These are phyloP conservation scores for Mortierella sp. DNA, from an alignment of 371 early-diverging fungal species.

Conservation along the genomic window DNA sequence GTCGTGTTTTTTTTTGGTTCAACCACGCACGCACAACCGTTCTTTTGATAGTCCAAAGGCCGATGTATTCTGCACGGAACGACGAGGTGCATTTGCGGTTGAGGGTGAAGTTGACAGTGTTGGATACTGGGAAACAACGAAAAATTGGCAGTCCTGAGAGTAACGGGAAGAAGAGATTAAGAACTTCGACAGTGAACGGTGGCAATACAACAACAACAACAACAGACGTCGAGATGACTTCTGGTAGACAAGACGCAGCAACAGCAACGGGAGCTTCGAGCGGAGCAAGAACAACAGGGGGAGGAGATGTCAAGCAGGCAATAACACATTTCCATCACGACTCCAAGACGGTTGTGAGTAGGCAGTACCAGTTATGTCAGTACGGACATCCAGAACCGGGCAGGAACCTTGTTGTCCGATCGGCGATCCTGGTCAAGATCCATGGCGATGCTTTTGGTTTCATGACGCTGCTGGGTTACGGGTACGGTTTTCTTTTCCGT, in stretches of 20 bases:
- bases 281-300: neutral
- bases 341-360: constrained; percentile 33
- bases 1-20: neutral
- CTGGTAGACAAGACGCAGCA: constrained; percentile 10
- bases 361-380: constrained; percentile 53
- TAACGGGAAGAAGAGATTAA: constrained; percentile 19
- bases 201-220: neutral
- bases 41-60: constrained; percentile 33
- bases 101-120: constrained; percentile 43
- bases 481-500: constrained; percentile 21
- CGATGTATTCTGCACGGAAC: constrained; percentile 50
- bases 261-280: neutral
- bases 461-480: constrained; percentile 46
- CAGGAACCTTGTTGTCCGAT: constrained; percentile 49
- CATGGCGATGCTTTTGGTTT: constrained; percentile 54
- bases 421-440: constrained; percentile 53
- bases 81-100: constrained; percentile 52
- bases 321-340: neutral
- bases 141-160: neutral
- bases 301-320: neutral
- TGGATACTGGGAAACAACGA: constrained; percentile 23
- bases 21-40: too few relatives aligned
- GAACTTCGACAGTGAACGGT: neutral
- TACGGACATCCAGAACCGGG: constrained; percentile 57
- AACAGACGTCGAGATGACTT: constrained; percentile 20